Evolutionary conservation across 169 alveolate species (phyloP).

Genomic region (Prorocentrum cordatum): DNA sequence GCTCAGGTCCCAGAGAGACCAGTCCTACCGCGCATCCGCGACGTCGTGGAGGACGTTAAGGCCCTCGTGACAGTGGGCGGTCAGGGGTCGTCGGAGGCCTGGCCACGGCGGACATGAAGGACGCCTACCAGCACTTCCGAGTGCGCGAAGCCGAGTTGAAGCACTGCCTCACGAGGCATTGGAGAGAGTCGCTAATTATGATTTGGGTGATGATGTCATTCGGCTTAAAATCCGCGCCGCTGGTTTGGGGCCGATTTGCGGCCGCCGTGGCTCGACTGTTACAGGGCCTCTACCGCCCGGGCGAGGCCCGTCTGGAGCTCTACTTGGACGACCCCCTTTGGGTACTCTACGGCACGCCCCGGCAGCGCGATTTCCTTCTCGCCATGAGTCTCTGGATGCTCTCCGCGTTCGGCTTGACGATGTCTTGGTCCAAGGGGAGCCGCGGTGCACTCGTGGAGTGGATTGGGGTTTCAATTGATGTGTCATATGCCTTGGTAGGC

Average conservation of each 20-base stretch:
- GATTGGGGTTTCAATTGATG: background rate
- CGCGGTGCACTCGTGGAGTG: background rate
- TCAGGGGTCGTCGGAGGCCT: background rate
- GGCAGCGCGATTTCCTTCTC: background rate
- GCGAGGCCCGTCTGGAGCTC: background rate
- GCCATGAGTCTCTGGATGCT: background rate
- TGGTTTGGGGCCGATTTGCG: background rate
- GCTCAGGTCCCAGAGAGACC: background rate
- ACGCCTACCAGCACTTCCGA: background rate
- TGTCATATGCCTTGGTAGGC: background rate
- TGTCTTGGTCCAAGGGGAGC: background rate
- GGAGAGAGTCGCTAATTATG: background rate
- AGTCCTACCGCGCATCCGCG: background rate
- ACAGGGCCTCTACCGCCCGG: background rate
- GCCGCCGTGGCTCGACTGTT: background rate
- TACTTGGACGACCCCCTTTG: background rate
- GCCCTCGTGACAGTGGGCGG: background rate
- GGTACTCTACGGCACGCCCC: background rate
- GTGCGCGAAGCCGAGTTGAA: background rate
- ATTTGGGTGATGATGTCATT: background rate
- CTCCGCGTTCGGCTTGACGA: background rate
- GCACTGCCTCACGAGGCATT: background rate
- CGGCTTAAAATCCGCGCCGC: background rate
- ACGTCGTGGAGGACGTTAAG: background rate
- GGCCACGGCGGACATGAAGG: background rate